Evolutionary conservation across 2,329 filamentous ascomycete genomes (phyloP).

Genomic region (Aspergillus glaucus): DNA sequence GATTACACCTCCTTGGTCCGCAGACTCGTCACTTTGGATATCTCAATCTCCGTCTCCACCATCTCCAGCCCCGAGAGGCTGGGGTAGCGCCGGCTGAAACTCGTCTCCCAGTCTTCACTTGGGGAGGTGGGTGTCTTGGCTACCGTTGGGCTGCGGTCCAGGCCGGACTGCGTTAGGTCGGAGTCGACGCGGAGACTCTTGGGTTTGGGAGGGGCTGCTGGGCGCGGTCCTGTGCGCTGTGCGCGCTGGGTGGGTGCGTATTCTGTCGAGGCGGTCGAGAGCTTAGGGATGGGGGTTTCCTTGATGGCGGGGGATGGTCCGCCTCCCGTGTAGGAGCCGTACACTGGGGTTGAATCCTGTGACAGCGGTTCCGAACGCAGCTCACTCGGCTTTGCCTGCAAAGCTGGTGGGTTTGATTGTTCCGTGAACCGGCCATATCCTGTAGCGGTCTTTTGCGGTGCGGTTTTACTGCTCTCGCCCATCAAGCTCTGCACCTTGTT

Average conservation of each 20-base stretch:
- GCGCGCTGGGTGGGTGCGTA: slow-evolving; percentile 10
- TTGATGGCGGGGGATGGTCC: slow-evolving; percentile 1
- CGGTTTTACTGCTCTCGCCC: slow-evolving; percentile 62
- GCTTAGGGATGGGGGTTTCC: slow-evolving; percentile 11
- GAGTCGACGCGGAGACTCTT: slow-evolving; percentile 47
- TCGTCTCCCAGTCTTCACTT: slow-evolving; percentile 57
- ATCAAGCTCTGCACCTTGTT: slow-evolving; percentile 82
- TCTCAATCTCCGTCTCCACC: slow-evolving; percentile 63
- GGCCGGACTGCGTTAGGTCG: slow-evolving; percentile 25
- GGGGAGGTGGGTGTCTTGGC: slow-evolving; percentile 19
- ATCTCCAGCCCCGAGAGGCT: slow-evolving; percentile 80
- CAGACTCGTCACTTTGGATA: slow-evolving; percentile 30
- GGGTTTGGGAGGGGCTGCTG: slow-evolving; percentile 55
- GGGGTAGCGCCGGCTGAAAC: slow-evolving; percentile 82
- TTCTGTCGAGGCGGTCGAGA: slow-evolving; percentile 12
- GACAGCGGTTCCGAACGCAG: slow-evolving; percentile 12
- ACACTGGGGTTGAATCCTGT: slow-evolving; percentile 9
- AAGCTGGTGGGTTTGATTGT: slow-evolving; percentile 23
- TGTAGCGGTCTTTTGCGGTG: slow-evolving; percentile 64
- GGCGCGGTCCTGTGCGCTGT: slow-evolving; percentile 35
- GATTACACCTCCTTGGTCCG: slow-evolving; percentile 39
- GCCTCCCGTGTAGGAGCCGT: slow-evolving; percentile 7
- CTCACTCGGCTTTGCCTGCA: slow-evolving; percentile 35
- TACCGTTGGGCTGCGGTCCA: slow-evolving; percentile 23
- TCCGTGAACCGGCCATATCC: slow-evolving; percentile 87